Percentiles rank a stretch among this genome's conserved stretches.
Conservation (phyloP, 352 stramenopile species). For the Phytophthora ramorum region DNA sequence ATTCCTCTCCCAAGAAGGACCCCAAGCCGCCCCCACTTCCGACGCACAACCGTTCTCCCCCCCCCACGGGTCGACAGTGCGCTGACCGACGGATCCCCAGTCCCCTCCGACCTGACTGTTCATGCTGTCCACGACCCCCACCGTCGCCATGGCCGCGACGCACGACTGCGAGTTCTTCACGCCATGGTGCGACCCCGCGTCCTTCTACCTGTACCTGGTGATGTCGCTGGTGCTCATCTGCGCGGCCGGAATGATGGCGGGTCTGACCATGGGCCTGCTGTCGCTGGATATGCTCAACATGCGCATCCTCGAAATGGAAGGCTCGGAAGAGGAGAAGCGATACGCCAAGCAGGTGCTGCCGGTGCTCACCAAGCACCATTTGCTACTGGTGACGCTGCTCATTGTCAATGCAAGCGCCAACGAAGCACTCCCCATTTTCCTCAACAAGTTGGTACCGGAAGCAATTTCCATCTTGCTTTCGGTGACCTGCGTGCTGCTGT, state of each 20-base stretch:
- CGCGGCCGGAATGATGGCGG: conserved; percentile 72
- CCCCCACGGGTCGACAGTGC: neutral
- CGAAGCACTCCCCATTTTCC: conserved; percentile 94
- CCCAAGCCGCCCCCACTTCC: neutral
- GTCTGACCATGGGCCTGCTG: conserved; percentile 79
- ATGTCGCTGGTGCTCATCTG: conserved; percentile 63
- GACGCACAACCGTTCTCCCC: neutral
- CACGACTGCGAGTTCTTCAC: conserved; percentile 63
- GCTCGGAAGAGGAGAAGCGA: conserved; percentile 74
- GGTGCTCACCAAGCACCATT: conserved; percentile 92
- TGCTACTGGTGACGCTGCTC: conserved; percentile 94
- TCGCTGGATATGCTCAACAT: conserved; percentile 87
- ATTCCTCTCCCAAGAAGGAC: neutral
- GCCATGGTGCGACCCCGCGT: conserved; percentile 62
- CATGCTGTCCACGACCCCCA: conserved; percentile 2
- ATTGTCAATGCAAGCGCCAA: conserved; percentile 95
- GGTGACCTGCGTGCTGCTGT: conserved; percentile 95
- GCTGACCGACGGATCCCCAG: neutral
- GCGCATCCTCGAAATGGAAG: conserved; percentile 81
- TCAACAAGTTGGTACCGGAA: conserved; percentile 90
- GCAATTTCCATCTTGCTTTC: conserved; percentile 94
- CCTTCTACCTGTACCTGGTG: conserved; percentile 65
- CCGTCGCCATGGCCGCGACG: conserved; percentile 13
- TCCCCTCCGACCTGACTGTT: neutral
- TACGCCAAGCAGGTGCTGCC: conserved; percentile 86